Evolutionary conservation across 257 asterid genomes (phyloP).

Genomic region (Solanum clarkiae): DNA sequence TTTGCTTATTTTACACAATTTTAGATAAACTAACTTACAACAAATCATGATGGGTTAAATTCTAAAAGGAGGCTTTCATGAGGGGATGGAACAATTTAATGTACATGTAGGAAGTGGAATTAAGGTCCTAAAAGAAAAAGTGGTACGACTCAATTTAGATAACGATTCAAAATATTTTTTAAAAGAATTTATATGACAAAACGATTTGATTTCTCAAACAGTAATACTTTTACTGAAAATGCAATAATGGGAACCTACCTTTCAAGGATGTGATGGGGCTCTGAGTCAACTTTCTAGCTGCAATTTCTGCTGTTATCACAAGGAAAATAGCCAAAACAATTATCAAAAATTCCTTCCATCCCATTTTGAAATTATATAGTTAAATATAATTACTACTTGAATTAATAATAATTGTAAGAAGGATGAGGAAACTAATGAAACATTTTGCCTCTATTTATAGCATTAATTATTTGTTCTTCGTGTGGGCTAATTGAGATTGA

Average conservation of each 20-base stretch:
- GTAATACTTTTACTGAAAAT: not conserved
- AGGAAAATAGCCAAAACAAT: not conserved
- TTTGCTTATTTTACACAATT: not conserved
- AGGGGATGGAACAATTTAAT: not conserved
- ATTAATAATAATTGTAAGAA: not conserved
- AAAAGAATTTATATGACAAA: not conserved
- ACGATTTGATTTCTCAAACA: not conserved
- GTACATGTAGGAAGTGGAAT: no score
- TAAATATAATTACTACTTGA: not conserved
- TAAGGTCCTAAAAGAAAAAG: not conserved
- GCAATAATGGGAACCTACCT: not conserved
- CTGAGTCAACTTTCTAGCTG: conserved; percentile 7
- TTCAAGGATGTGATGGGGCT: not conserved
- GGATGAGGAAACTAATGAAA: not conserved
- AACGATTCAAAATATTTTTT: not conserved
- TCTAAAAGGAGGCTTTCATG: not conserved
- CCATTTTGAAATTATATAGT: not conserved
- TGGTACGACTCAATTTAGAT: not conserved
- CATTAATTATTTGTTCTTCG: not conserved
- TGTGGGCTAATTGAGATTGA: not conserved
- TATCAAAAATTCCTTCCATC: not conserved
- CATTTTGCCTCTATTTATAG: not conserved
- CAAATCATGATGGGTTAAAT: not conserved
- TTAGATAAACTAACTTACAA: not conserved
- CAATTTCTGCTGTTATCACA: not conserved